Base-by-base conservation (phyloP, 2,329 filamentous ascomycete species). In the Fusarium citri region DNA sequence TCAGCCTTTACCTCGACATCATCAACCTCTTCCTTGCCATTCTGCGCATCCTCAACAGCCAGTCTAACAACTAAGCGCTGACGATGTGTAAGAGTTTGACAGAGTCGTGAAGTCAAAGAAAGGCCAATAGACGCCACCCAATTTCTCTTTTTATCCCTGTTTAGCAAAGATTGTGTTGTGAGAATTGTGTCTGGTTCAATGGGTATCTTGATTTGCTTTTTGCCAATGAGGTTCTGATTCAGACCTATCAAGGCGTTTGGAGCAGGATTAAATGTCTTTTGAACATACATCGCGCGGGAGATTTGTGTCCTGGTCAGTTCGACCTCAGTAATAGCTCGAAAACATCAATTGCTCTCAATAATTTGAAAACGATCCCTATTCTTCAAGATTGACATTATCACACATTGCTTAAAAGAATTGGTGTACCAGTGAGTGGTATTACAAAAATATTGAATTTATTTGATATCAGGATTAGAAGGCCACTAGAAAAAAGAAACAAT, bases 21-120 rank as follows among this genome's bases (percentile, higher is more conserved):
- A 93, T 98, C 85, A 99, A 99, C 87, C 82, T 99, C 72, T 99
- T 99, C 89, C 86, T 99, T 72, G 92, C 94, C 55, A 99, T 99
- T 77, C 85, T 99, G 77, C 88, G 96, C 77, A 98, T 99, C 75
- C 85, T 99, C 77, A 99, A 99, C 86, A 97, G 92, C 84, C 93
- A 97, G 86, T 91, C 90, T 78, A 95, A 97, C 82, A 97, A 98
- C 87, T 98, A 69, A 59, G 23, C 34, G 22, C 41, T 50, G 55
- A 26, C 49, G 54, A 34, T 41, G 16, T 43, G 34, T 25, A 30
- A 54, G 51, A 54, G 14, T 49, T 42, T 14, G 23, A 25, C 34
- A 18, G 10, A 37, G 5, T 31, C 14, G 16, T 20, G 40, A 12
- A 22, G 47, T 43, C 26, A 20, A 50, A 26, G 3, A 22, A 18